Conservation (phyloP, 805 yeast species). For the Suhomyces canberraensis region DNA sequence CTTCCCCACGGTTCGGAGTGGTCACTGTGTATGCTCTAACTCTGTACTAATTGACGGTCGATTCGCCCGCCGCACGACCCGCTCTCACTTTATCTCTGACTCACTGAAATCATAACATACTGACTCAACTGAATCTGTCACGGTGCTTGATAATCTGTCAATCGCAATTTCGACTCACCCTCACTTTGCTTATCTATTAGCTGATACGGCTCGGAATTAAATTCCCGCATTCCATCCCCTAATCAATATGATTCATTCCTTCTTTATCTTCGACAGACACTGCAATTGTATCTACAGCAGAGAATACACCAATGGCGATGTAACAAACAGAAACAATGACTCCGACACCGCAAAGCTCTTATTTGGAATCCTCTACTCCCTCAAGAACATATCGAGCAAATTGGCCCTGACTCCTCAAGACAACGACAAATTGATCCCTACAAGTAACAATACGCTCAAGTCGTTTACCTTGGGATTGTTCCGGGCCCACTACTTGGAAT, state of each 20-base stretch:
- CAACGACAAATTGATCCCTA: slow-evolving; percentile 14
- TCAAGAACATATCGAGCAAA: slow-evolving; percentile 69
- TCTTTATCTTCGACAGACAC: slow-evolving; percentile 90
- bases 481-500: slow-evolving; percentile 75
- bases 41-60: too few relatives aligned
- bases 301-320: slow-evolving; percentile 43
- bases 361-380: slow-evolving; percentile 80
- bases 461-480: slow-evolving; percentile 72
- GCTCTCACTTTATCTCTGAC: too few relatives aligned
- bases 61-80: too few relatives aligned
- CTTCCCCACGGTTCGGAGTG: too few relatives aligned
- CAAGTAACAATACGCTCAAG: slow-evolving; percentile 32
- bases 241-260: slow-evolving; percentile 62
- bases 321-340: slow-evolving; percentile 50
- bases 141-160: too few relatives aligned
- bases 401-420: slow-evolving; percentile 25
- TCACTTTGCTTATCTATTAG: too few relatives aligned
- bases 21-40: too few relatives aligned
- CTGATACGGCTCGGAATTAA: neutral
- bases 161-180: too few relatives aligned
- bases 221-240: neutral
- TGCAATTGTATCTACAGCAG: slow-evolving; percentile 81
- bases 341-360: slow-evolving; percentile 76
- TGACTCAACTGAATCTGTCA: too few relatives aligned
- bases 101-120: too few relatives aligned